These are phyloP conservation scores for Inga laurina DNA, from an alignment of 306 rosid species.

Conservation along the genomic window DNA sequence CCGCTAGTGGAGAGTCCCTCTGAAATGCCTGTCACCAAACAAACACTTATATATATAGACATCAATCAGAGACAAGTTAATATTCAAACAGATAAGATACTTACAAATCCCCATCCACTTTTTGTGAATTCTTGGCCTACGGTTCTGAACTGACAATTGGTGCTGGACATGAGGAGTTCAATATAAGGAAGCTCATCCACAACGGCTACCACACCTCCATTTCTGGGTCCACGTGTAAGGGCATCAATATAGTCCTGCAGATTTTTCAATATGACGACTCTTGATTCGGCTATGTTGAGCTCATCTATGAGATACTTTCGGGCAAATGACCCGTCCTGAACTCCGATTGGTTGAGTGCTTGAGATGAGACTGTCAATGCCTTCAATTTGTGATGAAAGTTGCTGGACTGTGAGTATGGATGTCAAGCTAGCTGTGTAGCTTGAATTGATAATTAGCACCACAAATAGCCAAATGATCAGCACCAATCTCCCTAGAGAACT, in stretches of 20 bases:
- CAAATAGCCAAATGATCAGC: slow-evolving; percentile 91
- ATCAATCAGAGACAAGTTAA: neutral
- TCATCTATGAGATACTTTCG: slow-evolving; percentile 70
- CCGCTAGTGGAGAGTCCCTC: slow-evolving; percentile 96
- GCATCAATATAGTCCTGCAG: slow-evolving; percentile 55
- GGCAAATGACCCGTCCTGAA: slow-evolving; percentile 90
- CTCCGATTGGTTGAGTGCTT: slow-evolving; percentile 70
- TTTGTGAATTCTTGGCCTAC: slow-evolving; percentile 92
- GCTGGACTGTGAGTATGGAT: slow-evolving; percentile 93
- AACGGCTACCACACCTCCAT: slow-evolving; percentile 85
- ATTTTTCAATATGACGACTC: slow-evolving; percentile 61
- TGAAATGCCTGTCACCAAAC: slow-evolving; percentile 75
- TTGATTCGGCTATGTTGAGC: slow-evolving; percentile 72
- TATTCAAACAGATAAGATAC: slow-evolving; percentile 25
- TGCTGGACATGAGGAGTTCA: slow-evolving; percentile 64
- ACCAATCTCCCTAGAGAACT: slow-evolving; percentile 88
- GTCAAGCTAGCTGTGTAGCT: slow-evolving; percentile 99
- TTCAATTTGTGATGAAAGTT: slow-evolving; percentile 73
- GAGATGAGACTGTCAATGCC: slow-evolving; percentile 84
- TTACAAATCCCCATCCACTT: slow-evolving; percentile 98
- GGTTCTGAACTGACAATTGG: slow-evolving; percentile 74
- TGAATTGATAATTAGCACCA: slow-evolving; percentile 90
- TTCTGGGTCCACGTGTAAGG: slow-evolving; percentile 64
- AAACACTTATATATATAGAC: neutral
- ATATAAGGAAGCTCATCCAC: slow-evolving; percentile 97